Conservation (phyloP, 768 basidiomycete genomes). For the Russula ochroleuca region DNA sequence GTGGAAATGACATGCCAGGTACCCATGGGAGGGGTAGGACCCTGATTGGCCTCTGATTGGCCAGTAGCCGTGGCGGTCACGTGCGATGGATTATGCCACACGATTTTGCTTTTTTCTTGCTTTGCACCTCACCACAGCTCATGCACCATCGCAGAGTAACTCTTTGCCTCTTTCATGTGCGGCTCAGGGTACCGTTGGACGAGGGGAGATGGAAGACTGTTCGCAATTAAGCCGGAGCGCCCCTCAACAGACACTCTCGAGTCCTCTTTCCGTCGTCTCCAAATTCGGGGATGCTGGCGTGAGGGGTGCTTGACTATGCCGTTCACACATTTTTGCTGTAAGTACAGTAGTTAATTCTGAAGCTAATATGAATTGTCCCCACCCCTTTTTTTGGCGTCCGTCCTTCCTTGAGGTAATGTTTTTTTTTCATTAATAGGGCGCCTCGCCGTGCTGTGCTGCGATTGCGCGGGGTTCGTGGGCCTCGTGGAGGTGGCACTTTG, state of each 20-base stretch:
- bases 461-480: not conserved
- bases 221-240: conserved; percentile 82
- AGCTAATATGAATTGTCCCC: not conserved
- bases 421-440: not conserved
- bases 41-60: too few relatives aligned
- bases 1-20: too few relatives aligned
- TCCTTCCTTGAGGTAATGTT: not conserved
- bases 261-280: conserved; percentile 36
- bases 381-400: not conserved
- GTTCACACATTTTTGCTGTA: conserved; percentile 43
- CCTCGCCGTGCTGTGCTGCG: not conserved
- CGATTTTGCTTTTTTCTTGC: not conserved
- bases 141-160: conserved; percentile 45
- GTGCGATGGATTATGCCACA: too few relatives aligned
- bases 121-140: conserved; percentile 38
- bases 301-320: conserved; percentile 72
- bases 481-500: not conserved
- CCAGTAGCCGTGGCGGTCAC: too few relatives aligned
- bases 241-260: conserved; percentile 28
- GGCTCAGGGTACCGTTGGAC: conserved; percentile 51
- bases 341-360: not conserved
- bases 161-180: conserved; percentile 42
- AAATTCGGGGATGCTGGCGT: conserved; percentile 38
- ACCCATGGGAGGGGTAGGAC: too few relatives aligned
- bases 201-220: conserved; percentile 44